Conservation (phyloP, 2,329 filamentous ascomycete genomes). For the Lecanosticta acicola region DNA sequence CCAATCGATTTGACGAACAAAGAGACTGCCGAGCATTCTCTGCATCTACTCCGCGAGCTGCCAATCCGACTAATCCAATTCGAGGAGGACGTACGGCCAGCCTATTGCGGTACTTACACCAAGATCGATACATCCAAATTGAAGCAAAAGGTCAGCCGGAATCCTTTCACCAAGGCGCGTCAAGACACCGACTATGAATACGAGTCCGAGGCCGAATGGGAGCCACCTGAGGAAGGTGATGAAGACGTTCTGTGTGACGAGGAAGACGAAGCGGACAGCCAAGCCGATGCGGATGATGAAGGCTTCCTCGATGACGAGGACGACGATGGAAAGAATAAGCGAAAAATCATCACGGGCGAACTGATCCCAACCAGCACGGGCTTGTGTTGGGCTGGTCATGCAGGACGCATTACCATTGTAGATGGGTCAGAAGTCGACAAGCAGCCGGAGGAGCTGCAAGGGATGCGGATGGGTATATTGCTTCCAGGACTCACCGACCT, state of each 20-base stretch:
- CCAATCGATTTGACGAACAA: constrained; percentile 41
- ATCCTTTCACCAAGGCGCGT: constrained; percentile 51
- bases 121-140: constrained; percentile 47
- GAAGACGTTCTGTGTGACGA: constrained; percentile 61
- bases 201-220: constrained; percentile 80
- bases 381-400: constrained; percentile 71
- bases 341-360: constrained; percentile 57
- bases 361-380: constrained; percentile 74
- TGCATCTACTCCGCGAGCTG: constrained; percentile 36
- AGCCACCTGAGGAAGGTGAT: constrained; percentile 63
- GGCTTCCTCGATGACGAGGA: constrained; percentile 87
- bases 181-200: constrained; percentile 71
- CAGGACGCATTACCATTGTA: constrained; percentile 38
- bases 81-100: constrained; percentile 56
- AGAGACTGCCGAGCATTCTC: constrained; percentile 12
- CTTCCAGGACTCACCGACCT: constrained; percentile 28
- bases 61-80: constrained; percentile 61
- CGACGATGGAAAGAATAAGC: constrained; percentile 53
- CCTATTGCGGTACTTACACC: constrained; percentile 69
- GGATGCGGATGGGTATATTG: constrained; percentile 28
- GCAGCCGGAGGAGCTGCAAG: constrained; percentile 31
- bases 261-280: constrained; percentile 63
- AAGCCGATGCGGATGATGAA: constrained; percentile 74
- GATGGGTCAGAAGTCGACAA: constrained; percentile 40
- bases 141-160: constrained; percentile 47